A percentile compares a stretch with the other conserved stretches of the same genome.
Conservation (phyloP, 192 early-diverging fungal species). For the Spizellomyces sp. region DNA sequence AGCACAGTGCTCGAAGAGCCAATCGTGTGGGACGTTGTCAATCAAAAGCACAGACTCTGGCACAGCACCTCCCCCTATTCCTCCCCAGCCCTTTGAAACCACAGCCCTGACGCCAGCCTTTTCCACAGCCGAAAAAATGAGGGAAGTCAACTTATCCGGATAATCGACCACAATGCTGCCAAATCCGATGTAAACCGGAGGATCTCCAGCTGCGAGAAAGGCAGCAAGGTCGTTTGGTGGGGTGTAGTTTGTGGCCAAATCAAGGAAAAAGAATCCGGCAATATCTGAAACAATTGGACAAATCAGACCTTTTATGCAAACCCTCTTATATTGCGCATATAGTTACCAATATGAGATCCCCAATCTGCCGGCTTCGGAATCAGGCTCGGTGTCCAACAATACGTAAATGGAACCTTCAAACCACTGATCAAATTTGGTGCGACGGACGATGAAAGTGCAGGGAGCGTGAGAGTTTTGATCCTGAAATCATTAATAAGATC, state of each 20-base stretch:
- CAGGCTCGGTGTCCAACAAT: slow-evolving; percentile 46
- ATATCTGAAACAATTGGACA: slow-evolving; percentile 52
- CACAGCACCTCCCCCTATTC: slow-evolving; percentile 42
- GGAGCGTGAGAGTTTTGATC: slow-evolving; percentile 33
- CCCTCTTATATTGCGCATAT: slow-evolving; percentile 30
- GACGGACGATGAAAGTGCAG: not conserved
- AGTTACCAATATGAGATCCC: slow-evolving; percentile 9
- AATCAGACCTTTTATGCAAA: too few species aligned
- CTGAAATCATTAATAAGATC: slow-evolving; percentile 62
- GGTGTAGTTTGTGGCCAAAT: slow-evolving; percentile 65
- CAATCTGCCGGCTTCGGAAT: slow-evolving; percentile 14
- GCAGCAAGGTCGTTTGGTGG: slow-evolving; percentile 52
- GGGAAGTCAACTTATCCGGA: slow-evolving; percentile 61
- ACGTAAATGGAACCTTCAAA: slow-evolving; percentile 43
- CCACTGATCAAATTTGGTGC: not conserved
- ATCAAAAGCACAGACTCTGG: slow-evolving; percentile 5
- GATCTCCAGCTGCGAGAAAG: slow-evolving; percentile 52
- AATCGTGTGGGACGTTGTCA: slow-evolving; percentile 10
- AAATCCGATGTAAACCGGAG: slow-evolving; percentile 73
- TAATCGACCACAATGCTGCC: slow-evolving; percentile 76
- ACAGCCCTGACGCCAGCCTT: slow-evolving; percentile 67
- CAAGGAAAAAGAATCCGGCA: slow-evolving; percentile 76
- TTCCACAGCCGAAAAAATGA: slow-evolving; percentile 65
- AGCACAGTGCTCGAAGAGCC: slow-evolving; percentile 64
- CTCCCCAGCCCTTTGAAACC: slow-evolving; percentile 73